These are phyloP conservation scores for Ailanthus altissimus DNA, from an alignment of 345 rosid genomes.

Conservation along the genomic window DNA sequence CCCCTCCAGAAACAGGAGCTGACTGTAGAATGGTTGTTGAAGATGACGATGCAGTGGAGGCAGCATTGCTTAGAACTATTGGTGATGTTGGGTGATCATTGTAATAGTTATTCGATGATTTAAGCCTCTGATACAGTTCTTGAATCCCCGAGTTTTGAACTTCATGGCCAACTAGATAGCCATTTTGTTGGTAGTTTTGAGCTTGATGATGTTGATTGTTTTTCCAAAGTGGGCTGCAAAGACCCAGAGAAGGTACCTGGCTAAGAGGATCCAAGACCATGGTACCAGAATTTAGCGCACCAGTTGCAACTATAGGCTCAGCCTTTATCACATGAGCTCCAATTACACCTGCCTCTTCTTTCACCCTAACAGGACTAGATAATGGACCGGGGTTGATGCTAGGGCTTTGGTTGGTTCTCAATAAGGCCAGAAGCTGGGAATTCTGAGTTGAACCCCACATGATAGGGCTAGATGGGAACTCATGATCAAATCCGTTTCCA, in stretches of 20 bases:
- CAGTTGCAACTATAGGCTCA: conserved; percentile 35
- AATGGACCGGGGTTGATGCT: conserved; percentile 38
- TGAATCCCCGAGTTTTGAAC: conserved; percentile 54
- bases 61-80: conserved; percentile 37
- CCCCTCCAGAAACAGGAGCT: conserved; percentile 46
- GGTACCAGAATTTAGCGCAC: conserved; percentile 33
- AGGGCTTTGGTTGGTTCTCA: conserved; percentile 53
- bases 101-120: conserved; percentile 35
- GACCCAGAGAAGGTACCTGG: conserved; percentile 44
- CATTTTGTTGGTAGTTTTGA: conserved; percentile 44
- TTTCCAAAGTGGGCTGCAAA: conserved; percentile 50
- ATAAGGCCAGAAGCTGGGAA: conserved; percentile 54
- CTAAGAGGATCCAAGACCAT: conserved; percentile 40
- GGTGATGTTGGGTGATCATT: conserved; percentile 30
- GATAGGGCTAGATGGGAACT: conserved; percentile 42
- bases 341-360: conserved; percentile 45
- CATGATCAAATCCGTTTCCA: conserved; percentile 46
- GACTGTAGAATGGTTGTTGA: conserved; percentile 46
- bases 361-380: conserved; percentile 29
- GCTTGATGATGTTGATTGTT: conserved; percentile 37
- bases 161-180: conserved; percentile 29
- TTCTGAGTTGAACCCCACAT: conserved; percentile 54
- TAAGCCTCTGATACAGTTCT: conserved; percentile 64
- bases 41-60: conserved; percentile 35
- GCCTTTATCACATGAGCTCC: conserved; percentile 41